Conservation (phyloP, 2,329 filamentous ascomycete species). For the Escovopsis weberi region DNA sequence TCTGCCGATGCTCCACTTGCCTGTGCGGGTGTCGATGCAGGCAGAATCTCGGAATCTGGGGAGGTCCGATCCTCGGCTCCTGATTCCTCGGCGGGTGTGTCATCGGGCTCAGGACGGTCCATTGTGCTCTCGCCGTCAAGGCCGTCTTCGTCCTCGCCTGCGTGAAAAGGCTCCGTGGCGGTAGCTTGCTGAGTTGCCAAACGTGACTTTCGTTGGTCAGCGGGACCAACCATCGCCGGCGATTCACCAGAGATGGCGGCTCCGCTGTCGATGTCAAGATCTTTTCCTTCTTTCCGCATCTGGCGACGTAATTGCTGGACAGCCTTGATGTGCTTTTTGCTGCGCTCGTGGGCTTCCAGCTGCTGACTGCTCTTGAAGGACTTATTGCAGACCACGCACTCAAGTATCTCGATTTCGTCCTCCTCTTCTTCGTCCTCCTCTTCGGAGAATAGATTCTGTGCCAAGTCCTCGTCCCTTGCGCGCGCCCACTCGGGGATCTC, state of each 20-base stretch:
- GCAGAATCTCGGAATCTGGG: constrained; percentile 10
- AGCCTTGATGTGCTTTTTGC: constrained; percentile 89
- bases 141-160: not conserved
- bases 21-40: not conserved
- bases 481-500: constrained; percentile 64
- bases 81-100: constrained; percentile 8
- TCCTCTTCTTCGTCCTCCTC: constrained; percentile 35
- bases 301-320: constrained; percentile 65
- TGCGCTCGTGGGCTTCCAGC: constrained; percentile 81
- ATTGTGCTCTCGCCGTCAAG: not conserved
- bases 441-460: constrained; percentile 46
- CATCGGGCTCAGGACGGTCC: not conserved
- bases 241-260: not conserved
- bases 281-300: constrained; percentile 67
- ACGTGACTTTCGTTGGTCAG: not conserved
- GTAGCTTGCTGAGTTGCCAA: not conserved
- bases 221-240: not conserved
- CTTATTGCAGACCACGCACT: constrained; percentile 66
- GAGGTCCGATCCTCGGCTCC: constrained; percentile 28
- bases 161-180: no score
- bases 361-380: constrained; percentile 86
- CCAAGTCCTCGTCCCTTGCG: constrained; percentile 36
- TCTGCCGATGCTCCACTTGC: not conserved
- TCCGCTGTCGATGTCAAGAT: constrained; percentile 32
- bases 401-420: constrained; percentile 44